Conservation (phyloP, 2,329 filamentous ascomycete genomes). For the Alternaria burnsii region DNA sequence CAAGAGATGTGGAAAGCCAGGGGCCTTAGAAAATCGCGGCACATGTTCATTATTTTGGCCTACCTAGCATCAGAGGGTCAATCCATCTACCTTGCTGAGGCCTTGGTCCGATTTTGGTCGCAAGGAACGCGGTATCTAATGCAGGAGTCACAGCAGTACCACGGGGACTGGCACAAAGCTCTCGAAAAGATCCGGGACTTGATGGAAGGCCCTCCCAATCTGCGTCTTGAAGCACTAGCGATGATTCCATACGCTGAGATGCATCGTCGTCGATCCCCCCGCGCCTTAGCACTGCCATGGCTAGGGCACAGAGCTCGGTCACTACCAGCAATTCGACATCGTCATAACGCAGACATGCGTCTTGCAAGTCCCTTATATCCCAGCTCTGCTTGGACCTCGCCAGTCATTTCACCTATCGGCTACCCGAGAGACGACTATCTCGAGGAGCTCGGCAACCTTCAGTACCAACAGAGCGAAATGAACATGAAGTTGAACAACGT, state of each 20-base stretch:
- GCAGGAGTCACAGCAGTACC: neutral
- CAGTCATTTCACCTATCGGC: neutral
- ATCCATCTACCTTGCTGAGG: neutral
- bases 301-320: slow-evolving; percentile 1
- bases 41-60: neutral
- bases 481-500: neutral
- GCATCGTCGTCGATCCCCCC: neutral
- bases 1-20: neutral
- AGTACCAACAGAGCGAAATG: slow-evolving; percentile 5
- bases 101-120: neutral
- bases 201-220: neutral
- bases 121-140: neutral
- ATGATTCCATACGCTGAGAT: neutral
- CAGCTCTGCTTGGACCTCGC: neutral
- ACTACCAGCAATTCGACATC: slow-evolving; percentile 3
- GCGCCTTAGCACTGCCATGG: neutral
- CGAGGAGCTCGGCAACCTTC: neutral
- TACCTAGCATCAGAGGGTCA: neutral
- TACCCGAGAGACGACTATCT: neutral
- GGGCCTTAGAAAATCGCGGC: neutral
- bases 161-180: neutral
- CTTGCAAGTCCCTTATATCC: neutral
- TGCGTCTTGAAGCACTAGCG: neutral
- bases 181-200: neutral
- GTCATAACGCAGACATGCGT: slow-evolving; percentile 1